Conservation (phyloP, 257 asterid species). For the Solanum pinnatisectum region DNA sequence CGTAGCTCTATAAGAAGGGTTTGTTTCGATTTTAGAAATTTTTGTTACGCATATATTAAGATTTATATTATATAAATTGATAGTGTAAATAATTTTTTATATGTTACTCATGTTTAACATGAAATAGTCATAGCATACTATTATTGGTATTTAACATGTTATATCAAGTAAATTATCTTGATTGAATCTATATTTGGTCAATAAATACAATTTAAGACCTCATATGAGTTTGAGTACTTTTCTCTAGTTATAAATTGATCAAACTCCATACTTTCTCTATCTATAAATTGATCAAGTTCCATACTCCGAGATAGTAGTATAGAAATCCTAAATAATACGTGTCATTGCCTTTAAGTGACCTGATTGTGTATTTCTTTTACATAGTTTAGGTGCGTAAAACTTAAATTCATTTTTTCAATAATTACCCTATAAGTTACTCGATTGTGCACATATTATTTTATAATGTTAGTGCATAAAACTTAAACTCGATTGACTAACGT, state of each 20-base stretch:
- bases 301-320: background rate
- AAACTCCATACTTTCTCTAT: too few species aligned
- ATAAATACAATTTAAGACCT: too few species aligned
- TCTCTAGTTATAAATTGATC: too few species aligned
- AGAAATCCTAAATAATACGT: too few species aligned
- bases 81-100: background rate
- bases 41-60: too few species aligned
- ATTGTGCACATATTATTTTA: too few species aligned
- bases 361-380: background rate
- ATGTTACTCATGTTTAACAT: background rate
- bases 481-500: background rate
- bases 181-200: background rate
- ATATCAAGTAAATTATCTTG: background rate
- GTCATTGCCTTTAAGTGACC: background rate
- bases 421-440: background rate
- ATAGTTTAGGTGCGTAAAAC: background rate
- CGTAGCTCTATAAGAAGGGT: background rate
- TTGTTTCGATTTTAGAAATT: background rate
- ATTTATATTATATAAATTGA: background rate
- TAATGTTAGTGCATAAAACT: background rate
- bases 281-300: too few species aligned
- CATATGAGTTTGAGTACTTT: background rate
- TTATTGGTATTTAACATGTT: background rate
- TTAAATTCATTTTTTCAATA: too few species aligned
- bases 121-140: background rate